A percentile compares a stretch with the other conserved stretches of the same genome.
Conservation (phyloP, 768 basidiomycete species). For the Steccherinum ochraceum region DNA sequence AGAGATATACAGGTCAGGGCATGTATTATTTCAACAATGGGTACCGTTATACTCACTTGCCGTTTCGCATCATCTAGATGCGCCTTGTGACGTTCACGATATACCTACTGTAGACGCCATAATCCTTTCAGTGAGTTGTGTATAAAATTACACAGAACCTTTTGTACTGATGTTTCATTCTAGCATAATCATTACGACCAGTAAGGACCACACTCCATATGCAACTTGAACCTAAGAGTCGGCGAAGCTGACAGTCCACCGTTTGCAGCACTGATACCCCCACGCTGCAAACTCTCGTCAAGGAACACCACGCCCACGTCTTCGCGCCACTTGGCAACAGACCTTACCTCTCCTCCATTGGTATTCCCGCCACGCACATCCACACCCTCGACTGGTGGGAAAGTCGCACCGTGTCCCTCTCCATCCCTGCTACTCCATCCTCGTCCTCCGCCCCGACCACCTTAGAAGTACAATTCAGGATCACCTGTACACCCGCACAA, state of each 20-base stretch:
- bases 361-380: slow-evolving; percentile 25
- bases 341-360: slow-evolving; percentile 25
- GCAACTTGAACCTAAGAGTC: background rate
- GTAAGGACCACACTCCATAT: slow-evolving; percentile 15
- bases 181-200: slow-evolving; percentile 35
- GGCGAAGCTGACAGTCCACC: too few relatives aligned
- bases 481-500: slow-evolving; percentile 60
- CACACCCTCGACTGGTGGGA: slow-evolving; percentile 52
- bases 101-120: slow-evolving; percentile 46
- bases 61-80: too few relatives aligned
- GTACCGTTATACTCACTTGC: too few relatives aligned
- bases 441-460: background rate
- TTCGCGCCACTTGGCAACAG: slow-evolving; percentile 42
- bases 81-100: slow-evolving; percentile 35
- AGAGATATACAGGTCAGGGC: slow-evolving; percentile 26
- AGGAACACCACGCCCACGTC: slow-evolving; percentile 28
- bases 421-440: slow-evolving; percentile 15
- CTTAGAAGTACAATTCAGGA: slow-evolving; percentile 27
- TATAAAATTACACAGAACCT: background rate
- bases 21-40: too few relatives aligned
- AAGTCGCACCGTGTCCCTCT: slow-evolving; percentile 17
- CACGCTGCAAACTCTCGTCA: slow-evolving; percentile 25
- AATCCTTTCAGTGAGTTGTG: slow-evolving; percentile 36
- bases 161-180: background rate
- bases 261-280: slow-evolving; percentile 25